Percentiles rank a stretch among this genome's conserved stretches.
phyloP scores from a whole-genome alignment of 129 eudicot species.

The Gnaphalium uliginosum region DNA sequence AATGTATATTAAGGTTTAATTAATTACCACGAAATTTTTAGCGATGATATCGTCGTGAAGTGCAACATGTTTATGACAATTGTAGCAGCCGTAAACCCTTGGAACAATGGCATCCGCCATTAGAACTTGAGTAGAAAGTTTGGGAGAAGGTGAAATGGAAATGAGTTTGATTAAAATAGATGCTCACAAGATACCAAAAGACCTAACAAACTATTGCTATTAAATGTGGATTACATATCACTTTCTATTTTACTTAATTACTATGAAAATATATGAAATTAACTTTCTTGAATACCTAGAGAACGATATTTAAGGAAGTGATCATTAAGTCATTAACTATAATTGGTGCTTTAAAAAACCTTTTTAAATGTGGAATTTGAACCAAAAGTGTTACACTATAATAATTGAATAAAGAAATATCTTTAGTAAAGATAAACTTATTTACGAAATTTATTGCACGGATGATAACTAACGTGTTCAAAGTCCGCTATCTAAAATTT shows the following conservation, averaged over 20 bases:
- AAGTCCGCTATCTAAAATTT: too few relatives aligned
- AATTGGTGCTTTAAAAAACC: background rate
- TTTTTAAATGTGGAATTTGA: background rate
- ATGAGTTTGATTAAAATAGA: background rate
- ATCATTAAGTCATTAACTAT: background rate
- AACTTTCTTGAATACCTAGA: background rate
- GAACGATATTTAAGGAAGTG: constrained; percentile 14
- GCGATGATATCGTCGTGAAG: constrained; percentile 57
- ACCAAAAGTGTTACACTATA: background rate
- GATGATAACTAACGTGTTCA: too few relatives aligned
- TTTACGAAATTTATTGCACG: too few relatives aligned
- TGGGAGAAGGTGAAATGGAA: constrained; percentile 5
- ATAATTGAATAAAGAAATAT: too few relatives aligned
- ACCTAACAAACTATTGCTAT: constrained; percentile 5
- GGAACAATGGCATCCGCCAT: constrained; percentile 54
- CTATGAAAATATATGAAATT: too few relatives aligned
- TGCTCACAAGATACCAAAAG: background rate
- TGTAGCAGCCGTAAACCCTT: constrained; percentile 53
- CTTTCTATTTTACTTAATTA: too few relatives aligned
- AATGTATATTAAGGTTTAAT: background rate
- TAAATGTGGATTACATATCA: background rate
- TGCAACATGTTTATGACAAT: constrained; percentile 46
- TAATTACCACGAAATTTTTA: constrained; percentile 49
- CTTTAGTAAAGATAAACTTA: too few relatives aligned
- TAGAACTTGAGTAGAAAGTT: background rate